Evolutionary conservation across 1,284 basidiomycete genomes (phyloP), one percentile per base, ranked within the genome.

Genomic region (Leccinum fallax): DNA sequence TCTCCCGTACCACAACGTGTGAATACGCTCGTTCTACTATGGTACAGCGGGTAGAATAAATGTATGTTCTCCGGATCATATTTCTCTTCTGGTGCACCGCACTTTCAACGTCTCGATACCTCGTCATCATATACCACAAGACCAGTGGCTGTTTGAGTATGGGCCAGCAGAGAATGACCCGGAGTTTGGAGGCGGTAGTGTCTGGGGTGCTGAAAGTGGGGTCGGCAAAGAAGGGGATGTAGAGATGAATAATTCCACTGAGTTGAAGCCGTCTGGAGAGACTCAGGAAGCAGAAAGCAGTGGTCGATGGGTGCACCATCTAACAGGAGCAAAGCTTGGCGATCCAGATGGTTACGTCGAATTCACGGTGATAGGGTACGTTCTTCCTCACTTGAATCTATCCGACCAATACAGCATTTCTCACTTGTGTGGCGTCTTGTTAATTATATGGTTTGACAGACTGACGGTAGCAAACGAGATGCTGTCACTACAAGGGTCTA

Each of bases 71-170:
- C 95, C 97, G 0, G 95, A 97, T 63, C 97, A 98, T 71, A 84
- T 99, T 59, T 95, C 95, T 0, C 81, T 99, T 11, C 90, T 99
- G 58, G 83, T 98, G 5, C 94, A 97, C 71, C 90, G 90, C 60
- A 97, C 94, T 7, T 99, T 99, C 83, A 99, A 99, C 76, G 94
- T 95, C 15, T 96, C 95, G 8, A 98, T 99, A 75, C 94, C 95
- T 1, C 87, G 93, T 59, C 86, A 93, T 71, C 97, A 99, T 76
- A 94, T 99, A 71, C 93, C 89, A 3, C 81, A 77, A 24, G 88
- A 92, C 54, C 77, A 85, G 58, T 98, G 92, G 88, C 85, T 90
- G 65, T 98, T 97, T 69, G 93, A 97, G 72, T 89, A 95, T 65
- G 91, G 88, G 4, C 81, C 89, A 0, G 85, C 85, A 16, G 89